A percentile compares a stretch with the other conserved stretches of the same genome.
Evolutionary conservation across 768 basidiomycete genomes (phyloP).

Genomic region (Clavaria fumosa): DNA sequence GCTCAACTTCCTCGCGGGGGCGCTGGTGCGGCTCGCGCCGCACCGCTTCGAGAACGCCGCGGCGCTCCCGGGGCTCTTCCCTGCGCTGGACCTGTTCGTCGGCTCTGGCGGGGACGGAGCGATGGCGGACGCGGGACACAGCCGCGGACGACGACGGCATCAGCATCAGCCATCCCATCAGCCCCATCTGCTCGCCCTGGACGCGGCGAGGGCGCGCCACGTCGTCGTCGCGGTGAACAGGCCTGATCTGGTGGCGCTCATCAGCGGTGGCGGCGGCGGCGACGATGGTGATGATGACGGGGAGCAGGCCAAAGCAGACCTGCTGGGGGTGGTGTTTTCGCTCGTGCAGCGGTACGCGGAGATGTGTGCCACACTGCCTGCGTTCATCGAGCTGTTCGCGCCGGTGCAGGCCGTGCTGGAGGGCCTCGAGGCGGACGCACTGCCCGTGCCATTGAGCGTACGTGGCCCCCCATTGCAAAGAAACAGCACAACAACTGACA

Average conservation of each 20-base stretch:
- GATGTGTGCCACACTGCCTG: conserved; percentile 61
- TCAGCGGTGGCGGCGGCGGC: too few species aligned
- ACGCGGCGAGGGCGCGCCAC: too few species aligned
- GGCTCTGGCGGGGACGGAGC: conserved; percentile 31
- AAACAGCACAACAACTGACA: too few species aligned
- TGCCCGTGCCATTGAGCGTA: too few species aligned
- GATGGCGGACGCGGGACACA: conserved; percentile 23
- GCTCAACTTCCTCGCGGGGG: conserved; percentile 62
- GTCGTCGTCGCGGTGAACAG: too few species aligned
- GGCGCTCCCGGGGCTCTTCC: conserved; percentile 53
- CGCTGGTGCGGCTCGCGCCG: conserved; percentile 61
- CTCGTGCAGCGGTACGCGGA: conserved; percentile 57
- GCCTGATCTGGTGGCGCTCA: conserved; percentile 31
- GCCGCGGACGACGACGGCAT: too few species aligned
- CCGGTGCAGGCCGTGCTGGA: conserved; percentile 50
- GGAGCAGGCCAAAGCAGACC: conserved; percentile 63
- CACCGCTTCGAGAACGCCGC: conserved; percentile 29
- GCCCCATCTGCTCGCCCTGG: too few species aligned
- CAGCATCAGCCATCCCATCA: too few species aligned
- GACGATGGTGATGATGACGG: too few species aligned
- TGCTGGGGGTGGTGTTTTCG: conserved; percentile 45
- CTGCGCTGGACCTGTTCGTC: conserved; percentile 63
- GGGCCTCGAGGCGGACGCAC: conserved; percentile 32
- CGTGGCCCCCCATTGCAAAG: conserved; percentile 6
- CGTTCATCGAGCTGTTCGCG: conserved; percentile 73